These are phyloP conservation scores for Leccinum pachyderme DNA, from an alignment of 1,284 basidiomycete species.

Conservation along the genomic window DNA sequence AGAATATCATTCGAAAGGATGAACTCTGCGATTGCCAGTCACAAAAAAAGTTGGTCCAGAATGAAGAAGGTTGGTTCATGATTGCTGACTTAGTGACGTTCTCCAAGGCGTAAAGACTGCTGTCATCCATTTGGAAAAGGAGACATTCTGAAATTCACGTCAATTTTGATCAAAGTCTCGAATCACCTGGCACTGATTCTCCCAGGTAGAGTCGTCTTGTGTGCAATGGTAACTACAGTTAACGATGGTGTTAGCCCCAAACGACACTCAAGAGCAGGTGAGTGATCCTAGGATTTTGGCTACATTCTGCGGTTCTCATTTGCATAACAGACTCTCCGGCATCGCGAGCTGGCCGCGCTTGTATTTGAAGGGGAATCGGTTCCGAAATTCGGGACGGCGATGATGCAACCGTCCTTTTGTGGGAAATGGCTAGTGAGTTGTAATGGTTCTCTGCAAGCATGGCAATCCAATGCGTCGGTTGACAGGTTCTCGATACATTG, in stretches of 20 bases:
- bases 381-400: constrained; percentile 61
- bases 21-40: constrained; percentile 73
- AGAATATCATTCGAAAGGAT: constrained; percentile 65
- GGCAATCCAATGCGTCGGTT: neutral
- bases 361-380: constrained; percentile 53
- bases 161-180: constrained; percentile 77
- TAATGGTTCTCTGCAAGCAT: neutral
- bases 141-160: constrained; percentile 72
- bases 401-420: constrained; percentile 63
- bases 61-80: neutral
- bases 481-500: constrained; percentile 63
- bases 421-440: constrained; percentile 78
- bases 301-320: constrained; percentile 6
- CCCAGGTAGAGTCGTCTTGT: constrained; percentile 48
- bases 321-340: constrained; percentile 46
- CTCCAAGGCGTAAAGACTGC: constrained; percentile 58
- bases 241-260: constrained; percentile 44
- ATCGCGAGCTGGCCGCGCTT: constrained; percentile 55
- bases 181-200: constrained; percentile 84
- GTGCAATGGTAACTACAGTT: neutral
- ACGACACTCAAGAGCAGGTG: constrained; percentile 64
- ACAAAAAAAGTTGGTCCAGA: constrained; percentile 43
- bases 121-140: constrained; percentile 60
- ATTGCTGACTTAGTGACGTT: constrained; percentile 10
- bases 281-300: constrained; percentile 1